phyloP scores from a whole-genome alignment of 805 yeast genomes.

The Saturnispora kantuleensis region DNA sequence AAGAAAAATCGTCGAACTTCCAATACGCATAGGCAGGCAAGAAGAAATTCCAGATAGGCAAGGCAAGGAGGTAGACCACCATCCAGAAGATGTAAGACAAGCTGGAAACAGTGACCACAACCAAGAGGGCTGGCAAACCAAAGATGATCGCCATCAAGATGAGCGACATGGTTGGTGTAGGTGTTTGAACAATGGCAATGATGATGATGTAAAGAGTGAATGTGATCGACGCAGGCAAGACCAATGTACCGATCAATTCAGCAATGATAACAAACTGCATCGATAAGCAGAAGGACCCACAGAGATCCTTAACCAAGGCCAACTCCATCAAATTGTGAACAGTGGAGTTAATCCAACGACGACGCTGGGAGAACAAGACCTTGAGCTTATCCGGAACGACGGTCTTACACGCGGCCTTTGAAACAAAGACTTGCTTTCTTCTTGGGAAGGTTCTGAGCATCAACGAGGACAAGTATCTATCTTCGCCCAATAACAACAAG shows the following conservation, averaged over 20 bases:
- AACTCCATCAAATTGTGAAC: slow-evolving; percentile 87
- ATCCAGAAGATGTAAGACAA: slow-evolving; percentile 69
- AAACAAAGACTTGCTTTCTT: slow-evolving; percentile 76
- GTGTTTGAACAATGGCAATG: slow-evolving; percentile 56
- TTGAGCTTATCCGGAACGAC: slow-evolving; percentile 75
- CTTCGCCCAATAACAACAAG: slow-evolving; percentile 79
- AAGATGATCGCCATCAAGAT: slow-evolving; percentile 66
- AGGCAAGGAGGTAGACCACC: slow-evolving; percentile 63
- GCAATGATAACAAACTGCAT: slow-evolving; percentile 86
- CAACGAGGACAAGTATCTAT: slow-evolving; percentile 72
- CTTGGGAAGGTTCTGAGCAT: slow-evolving; percentile 86
- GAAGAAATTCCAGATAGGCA: slow-evolving; percentile 91
- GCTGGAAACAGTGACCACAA: slow-evolving; percentile 72
- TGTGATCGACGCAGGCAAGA: slow-evolving; percentile 78
- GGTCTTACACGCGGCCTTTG: slow-evolving; percentile 89
- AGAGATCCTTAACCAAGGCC: slow-evolving; percentile 71
- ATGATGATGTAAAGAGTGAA: slow-evolving; percentile 75
- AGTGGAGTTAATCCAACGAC: slow-evolving; percentile 95
- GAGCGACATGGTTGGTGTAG: slow-evolving; percentile 72
- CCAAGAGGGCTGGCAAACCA: slow-evolving; percentile 77
- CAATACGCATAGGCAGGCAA: slow-evolving; percentile 82
- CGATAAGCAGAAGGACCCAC: slow-evolving; percentile 91
- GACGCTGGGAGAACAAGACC: slow-evolving; percentile 80
- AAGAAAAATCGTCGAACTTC: slow-evolving; percentile 92
- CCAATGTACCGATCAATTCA: slow-evolving; percentile 80